Conservation (phyloP, 1,284 basidiomycete species). For the Ceratobasidium sp. region DNA sequence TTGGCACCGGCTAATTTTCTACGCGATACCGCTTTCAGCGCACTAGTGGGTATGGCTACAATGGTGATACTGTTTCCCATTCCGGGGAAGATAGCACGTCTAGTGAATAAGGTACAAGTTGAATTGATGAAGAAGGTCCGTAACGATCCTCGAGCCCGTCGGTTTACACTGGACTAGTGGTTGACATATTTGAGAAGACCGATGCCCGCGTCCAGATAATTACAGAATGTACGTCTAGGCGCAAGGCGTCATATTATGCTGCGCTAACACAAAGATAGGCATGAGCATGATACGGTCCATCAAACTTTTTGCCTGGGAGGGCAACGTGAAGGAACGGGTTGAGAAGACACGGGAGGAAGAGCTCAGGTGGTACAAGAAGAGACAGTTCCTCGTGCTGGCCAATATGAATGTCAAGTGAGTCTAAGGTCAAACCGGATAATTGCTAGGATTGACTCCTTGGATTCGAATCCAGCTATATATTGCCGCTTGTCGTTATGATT, state of each 20-base stretch:
- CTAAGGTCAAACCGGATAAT: too few relatives aligned
- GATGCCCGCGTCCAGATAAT: conserved; percentile 49
- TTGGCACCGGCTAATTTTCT: not conserved
- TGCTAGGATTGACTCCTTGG: not conserved
- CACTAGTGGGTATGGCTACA: conserved; percentile 41
- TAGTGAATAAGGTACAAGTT: conserved; percentile 51
- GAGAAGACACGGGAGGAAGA: conserved; percentile 46
- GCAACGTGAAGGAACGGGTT: conserved; percentile 43
- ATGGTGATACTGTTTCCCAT: conserved; percentile 43
- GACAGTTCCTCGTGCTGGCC: conserved; percentile 59
- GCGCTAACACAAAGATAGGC: conserved; percentile 30
- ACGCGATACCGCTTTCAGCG: conserved; percentile 8
- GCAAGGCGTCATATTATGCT: not conserved
- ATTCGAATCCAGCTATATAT: not conserved
- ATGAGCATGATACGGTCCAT: conserved; percentile 51
- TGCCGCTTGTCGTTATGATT: conserved; percentile 15
- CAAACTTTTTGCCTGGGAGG: conserved; percentile 49
- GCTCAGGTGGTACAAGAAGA: conserved; percentile 58
- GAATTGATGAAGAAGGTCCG: conserved; percentile 52
- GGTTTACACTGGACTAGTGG: not conserved
- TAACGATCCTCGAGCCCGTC: not conserved
- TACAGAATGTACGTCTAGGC: conserved; percentile 46
- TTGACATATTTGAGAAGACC: conserved; percentile 39
- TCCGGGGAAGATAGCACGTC: conserved; percentile 28
- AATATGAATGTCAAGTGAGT: conserved; percentile 59